Percentiles rank a stretch among this genome's conserved stretches.
phyloP scores from a whole-genome alignment of 129 eudicot species.

The sunflower (Helianthus annuus) region HanXRQr2.0-SUNRISE NC_035439.2:131977745-131978244 shows the following conservation, averaged over 20 bases:
- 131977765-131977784: neutral
- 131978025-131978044: constrained; percentile 8
- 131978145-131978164: constrained; percentile 23
- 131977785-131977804: constrained; percentile 46
- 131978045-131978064: neutral
- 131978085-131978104: neutral
- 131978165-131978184: neutral
- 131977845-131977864: constrained; percentile 40
- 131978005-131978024: constrained; percentile 40
- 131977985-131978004: constrained; percentile 1
- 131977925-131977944: constrained; percentile 40
- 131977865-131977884: constrained; percentile 73
- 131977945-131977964: constrained; percentile 49
- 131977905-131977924: constrained; percentile 59
- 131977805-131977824: constrained; percentile 64
- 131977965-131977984: constrained; percentile 55
- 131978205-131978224: constrained; percentile 16
- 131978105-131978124: neutral
- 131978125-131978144: constrained; percentile 36
- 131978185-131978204: constrained; percentile 7
- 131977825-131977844: constrained; percentile 28
- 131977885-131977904: constrained; percentile 54
- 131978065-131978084: neutral
- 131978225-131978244: constrained; percentile 26
- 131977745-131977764: constrained; percentile 41